A percentile compares a stretch with the other conserved stretches of the same genome.
phyloP scores from a whole-genome alignment of 768 basidiomycete genomes.

The Pleurotus platypus region DNA sequence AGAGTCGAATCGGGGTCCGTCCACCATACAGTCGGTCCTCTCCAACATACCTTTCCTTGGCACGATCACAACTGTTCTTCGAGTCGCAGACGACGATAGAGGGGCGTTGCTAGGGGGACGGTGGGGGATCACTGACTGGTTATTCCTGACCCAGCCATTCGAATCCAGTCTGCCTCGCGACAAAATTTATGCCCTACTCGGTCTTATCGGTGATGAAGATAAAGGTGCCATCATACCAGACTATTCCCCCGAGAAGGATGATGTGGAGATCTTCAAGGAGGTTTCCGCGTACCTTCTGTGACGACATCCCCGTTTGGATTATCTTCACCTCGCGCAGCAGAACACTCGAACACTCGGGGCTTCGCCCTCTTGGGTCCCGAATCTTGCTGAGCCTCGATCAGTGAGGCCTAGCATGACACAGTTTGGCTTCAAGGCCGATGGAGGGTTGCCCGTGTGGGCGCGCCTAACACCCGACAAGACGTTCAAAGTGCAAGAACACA shows the following conservation, averaged over 20 bases:
- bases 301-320: not conserved
- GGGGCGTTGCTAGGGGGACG: not conserved
- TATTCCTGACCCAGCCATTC: not conserved
- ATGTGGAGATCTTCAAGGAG: not conserved
- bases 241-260: not conserved
- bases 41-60: not conserved
- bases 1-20: not conserved
- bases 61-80: not conserved
- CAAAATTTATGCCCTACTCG: not conserved
- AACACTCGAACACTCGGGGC: not conserved
- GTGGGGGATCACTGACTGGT: not conserved
- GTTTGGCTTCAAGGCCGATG: not conserved
- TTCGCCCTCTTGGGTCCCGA: not conserved
- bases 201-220: not conserved
- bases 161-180: not conserved
- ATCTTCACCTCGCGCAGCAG: not conserved
- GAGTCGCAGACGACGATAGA: not conserved
- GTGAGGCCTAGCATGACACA: not conserved
- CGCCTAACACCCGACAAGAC: not conserved
- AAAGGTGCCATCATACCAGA: not conserved
- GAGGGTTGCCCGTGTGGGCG: not conserved
- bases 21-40: not conserved
- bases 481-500: not conserved
- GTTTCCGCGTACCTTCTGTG: not conserved
- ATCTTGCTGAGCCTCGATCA: not conserved